Base-by-base conservation (phyloP, 1,284 basidiomycete genomes). In the Cutaneotrichosporon daszewskae region DNA sequence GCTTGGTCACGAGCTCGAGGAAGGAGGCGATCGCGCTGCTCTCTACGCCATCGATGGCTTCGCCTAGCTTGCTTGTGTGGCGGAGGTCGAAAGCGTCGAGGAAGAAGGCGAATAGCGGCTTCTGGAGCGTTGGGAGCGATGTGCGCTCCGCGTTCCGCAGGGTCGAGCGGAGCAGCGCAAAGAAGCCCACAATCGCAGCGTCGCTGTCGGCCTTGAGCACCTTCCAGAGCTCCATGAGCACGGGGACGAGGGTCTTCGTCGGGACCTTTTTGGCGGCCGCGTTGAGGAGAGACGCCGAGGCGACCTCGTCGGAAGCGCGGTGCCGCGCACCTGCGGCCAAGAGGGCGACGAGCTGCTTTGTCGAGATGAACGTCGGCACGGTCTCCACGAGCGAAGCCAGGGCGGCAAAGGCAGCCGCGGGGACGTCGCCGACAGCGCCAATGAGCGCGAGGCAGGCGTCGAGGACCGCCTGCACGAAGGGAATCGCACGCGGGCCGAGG, bases 1-100 rank as follows among this genome's bases (percentile, higher is more conserved):
- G 77, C 71, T 96, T 96, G 51, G 90, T 80, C 10, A 92, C 87
- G 14, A 97, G 74, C 63, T 92, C 85, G 18, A 85, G 76, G 76
- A 95, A 97, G 3, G 89, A 83, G 2, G 76, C 71, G 49, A 89
- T 67, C 2, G 73, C 68, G 27, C 66, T 67, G 33, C 66, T 64
- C 59, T 77, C 76, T 47, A 76, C 61, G 9, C 36, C 50, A 32
- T 60, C 52, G 54, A 64, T 18, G 58, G 53, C 35, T 61, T 64
- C 32, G 48, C 64, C 51, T 37, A 72, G 69, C 32, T 37, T 42
- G 40, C 40, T 37, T 26, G 33, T 29, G 68, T 65, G 72, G 32
- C 79, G 76, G 6, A 82, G 59, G 51, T 87, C 85, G 52, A 96
- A 83, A 3, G 82, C 83, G 22, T 83, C 80, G 34, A 95, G 73